These are phyloP conservation scores for Tricholoma furcatifolium DNA, from an alignment of 768 basidiomycete genomes.

Conservation along the genomic window DNA sequence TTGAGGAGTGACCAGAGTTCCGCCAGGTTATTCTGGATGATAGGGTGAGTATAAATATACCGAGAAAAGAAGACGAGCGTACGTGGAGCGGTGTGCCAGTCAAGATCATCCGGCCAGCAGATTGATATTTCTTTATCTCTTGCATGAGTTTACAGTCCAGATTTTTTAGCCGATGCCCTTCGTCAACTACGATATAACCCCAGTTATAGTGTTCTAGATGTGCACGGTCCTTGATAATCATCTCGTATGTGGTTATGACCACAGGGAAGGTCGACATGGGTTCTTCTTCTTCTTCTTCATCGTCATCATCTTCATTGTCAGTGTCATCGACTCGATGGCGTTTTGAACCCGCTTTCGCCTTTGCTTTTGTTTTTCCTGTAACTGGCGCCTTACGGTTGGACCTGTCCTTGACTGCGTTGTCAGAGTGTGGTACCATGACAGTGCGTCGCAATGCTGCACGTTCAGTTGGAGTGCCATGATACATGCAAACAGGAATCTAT, in stretches of 20 bases:
- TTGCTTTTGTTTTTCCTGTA: conserved; percentile 16
- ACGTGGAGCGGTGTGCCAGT: conserved; percentile 97
- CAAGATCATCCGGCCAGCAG: conserved; percentile 87
- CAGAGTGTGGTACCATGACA: conserved; percentile 41
- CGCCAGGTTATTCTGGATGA: conserved; percentile 88
- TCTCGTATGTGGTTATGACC: conserved; percentile 91
- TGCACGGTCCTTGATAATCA: conserved; percentile 80
- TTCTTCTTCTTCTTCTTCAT: conserved; percentile 18
- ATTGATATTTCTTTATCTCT: conserved; percentile 84
- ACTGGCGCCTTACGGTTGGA: conserved; percentile 1
- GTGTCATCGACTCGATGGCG: conserved; percentile 18
- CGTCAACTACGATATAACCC: conserved; percentile 95
- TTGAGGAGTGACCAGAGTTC: conserved; percentile 96
- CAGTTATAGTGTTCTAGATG: conserved; percentile 64
- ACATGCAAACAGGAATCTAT: conserved; percentile 88
- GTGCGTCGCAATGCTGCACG: conserved; percentile 77
- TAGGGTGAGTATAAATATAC: background rate
- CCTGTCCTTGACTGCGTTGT: conserved; percentile 10
- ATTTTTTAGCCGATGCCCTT: conserved; percentile 95
- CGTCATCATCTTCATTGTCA: conserved; percentile 7
- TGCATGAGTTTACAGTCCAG: conserved; percentile 86
- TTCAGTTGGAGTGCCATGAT: conserved; percentile 82
- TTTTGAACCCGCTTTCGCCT: conserved; percentile 13
- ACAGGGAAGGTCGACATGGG: conserved; percentile 55
- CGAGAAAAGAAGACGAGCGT: conserved; percentile 21